Base-by-base conservation (phyloP, 345 rosid genomes). In the Heritiera littoralis region DNA sequence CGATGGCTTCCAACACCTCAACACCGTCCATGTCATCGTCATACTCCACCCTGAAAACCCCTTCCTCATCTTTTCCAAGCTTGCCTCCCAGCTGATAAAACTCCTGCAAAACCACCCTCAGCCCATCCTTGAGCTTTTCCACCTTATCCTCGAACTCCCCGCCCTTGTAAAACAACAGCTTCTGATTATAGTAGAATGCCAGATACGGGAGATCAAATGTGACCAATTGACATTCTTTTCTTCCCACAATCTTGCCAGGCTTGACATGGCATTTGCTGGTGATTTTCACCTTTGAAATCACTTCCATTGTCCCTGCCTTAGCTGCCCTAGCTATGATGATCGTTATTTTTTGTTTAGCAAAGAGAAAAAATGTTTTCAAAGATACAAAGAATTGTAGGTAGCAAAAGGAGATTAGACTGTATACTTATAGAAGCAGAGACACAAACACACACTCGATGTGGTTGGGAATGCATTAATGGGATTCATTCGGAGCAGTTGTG, bases 131-230 rank as follows among this genome's bases (percentile, higher is more conserved):
- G 56, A 95, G 88, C 74, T 89, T 94, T 76, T 67, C 91, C 18
- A 92, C 98, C 49, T 82, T 83, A 11, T 80, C 85, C 64, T 83
- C 83, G 10, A 83, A 89, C 18, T 56, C 83, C 28, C 10, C 79
- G 0, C 82, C 85, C 79, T 81, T 91, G 87, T 95, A 95, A 77
- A 94, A 77, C 41, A 95, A 61, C 81, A 95, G 80, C 91, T 95
- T 95, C 84, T 94, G 99, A 90, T 95, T 94, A 84, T 93, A 95
- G 78, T 88, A 89, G 77, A 93, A 90, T 6, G 88, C 94, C 10
- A 95, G 75, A 83, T 92, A 93, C 4, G 99, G 99, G 61, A 95
- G 97, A 81, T 95, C 99, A 79, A 94, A 95, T 0, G 98, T 95
- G 64, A 91, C 86, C 80, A 95, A 66, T 5, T 89, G 91, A 68